phyloP scores from a whole-genome alignment of 1,284 basidiomycete species.

The Mycena citricolor region DNA sequence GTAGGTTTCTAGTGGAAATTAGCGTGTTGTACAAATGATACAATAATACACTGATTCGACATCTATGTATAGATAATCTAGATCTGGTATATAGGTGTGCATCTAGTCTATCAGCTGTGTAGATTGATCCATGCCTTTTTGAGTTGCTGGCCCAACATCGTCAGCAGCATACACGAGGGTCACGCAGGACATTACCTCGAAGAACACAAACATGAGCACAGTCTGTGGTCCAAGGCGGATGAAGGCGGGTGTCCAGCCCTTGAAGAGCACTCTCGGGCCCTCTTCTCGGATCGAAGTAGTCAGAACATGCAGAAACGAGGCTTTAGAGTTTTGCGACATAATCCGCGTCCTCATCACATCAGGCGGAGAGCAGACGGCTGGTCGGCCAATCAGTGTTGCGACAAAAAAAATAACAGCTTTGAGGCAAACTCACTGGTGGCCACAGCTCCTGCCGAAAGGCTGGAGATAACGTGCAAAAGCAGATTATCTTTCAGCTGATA shows the following conservation, averaged over 20 bases:
- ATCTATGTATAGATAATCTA: slow-evolving; percentile 7
- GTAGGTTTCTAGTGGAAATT: slow-evolving; percentile 7
- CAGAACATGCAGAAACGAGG: slow-evolving; percentile 51
- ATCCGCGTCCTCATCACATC: slow-evolving; percentile 82
- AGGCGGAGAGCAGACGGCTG: slow-evolving; percentile 85
- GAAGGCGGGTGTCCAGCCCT: slow-evolving; percentile 87
- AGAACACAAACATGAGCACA: slow-evolving; percentile 82
- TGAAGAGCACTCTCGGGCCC: slow-evolving; percentile 83
- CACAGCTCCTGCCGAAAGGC: slow-evolving; percentile 76
- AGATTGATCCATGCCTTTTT: slow-evolving; percentile 52
- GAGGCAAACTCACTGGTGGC: slow-evolving; percentile 67
- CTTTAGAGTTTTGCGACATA: slow-evolving; percentile 65
- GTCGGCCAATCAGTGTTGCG: slow-evolving; percentile 16
- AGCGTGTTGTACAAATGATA: slow-evolving; percentile 2
- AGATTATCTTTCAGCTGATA: slow-evolving; percentile 72
- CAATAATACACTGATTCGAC: slow-evolving; percentile 2
- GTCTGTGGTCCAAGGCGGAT: slow-evolving; percentile 83
- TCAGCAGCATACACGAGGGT: slow-evolving; percentile 1
- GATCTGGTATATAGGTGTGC: slow-evolving; percentile 3
- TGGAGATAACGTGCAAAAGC: slow-evolving; percentile 63
- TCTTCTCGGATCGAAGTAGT: slow-evolving; percentile 64
- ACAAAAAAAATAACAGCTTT: slow-evolving; percentile 6
- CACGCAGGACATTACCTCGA: slow-evolving; percentile 55
- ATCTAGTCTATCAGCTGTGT: slow-evolving; percentile 7
- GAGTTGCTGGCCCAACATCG: slow-evolving; percentile 50